Conservation (phyloP, 352 stramenopile genomes). For the Pythium apleroticum region DNA sequence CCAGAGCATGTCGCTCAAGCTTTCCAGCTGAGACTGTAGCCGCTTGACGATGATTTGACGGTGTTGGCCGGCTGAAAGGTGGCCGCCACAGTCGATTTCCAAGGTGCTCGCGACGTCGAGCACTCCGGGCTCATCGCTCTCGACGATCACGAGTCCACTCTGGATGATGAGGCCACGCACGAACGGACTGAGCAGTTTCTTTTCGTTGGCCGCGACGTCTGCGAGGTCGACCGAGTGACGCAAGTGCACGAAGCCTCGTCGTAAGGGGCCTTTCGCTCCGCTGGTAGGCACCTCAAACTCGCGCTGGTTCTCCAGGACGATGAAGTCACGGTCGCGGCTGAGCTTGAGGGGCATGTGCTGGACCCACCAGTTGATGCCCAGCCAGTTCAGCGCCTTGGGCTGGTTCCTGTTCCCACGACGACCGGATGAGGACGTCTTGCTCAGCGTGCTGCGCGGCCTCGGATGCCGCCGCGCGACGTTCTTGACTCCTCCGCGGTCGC, state of each 20-base stretch:
- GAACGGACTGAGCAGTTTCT: constrained; percentile 20
- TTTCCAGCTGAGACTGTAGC: constrained; percentile 15
- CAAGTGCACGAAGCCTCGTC: constrained; percentile 22
- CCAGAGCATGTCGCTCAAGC: constrained; percentile 23
- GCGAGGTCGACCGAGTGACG: constrained; percentile 25
- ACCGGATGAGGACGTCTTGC: not conserved
- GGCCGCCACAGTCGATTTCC: constrained; percentile 24
- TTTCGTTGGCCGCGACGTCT: constrained; percentile 11
- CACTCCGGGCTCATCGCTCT: constrained; percentile 23
- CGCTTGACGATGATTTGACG: constrained; percentile 25
- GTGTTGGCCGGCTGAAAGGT: constrained; percentile 10
- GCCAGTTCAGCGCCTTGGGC: constrained; percentile 10
- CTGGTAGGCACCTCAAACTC: constrained; percentile 14
- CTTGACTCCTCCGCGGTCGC: not conserved
- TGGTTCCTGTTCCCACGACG: not conserved
- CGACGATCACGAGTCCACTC: constrained; percentile 25
- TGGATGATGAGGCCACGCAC: constrained; percentile 25
- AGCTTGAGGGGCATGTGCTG: constrained; percentile 31
- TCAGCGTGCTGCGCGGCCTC: not conserved
- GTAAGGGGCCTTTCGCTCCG: not conserved
- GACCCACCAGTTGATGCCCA: constrained; percentile 32
- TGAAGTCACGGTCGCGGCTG: constrained; percentile 26
- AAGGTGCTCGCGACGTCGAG: constrained; percentile 20
- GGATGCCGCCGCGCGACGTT: not conserved
- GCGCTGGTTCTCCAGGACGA: constrained; percentile 24